A percentile compares a stretch with the other conserved stretches of the same genome.
These are phyloP conservation scores for Strigomonas culicis DNA, from an alignment of 208 protist species.

Conservation along the genomic window DNA sequence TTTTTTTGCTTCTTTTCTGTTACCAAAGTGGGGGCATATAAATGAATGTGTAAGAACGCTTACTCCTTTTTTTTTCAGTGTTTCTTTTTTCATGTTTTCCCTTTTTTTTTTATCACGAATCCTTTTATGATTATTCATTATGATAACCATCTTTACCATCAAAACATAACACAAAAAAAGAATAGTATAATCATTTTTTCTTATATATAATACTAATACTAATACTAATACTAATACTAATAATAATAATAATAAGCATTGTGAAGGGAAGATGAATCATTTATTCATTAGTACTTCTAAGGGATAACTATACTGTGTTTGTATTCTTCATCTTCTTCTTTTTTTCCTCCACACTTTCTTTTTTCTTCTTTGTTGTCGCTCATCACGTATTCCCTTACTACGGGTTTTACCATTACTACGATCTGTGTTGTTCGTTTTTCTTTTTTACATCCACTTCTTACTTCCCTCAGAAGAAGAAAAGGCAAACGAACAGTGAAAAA, in stretches of 20 bases:
- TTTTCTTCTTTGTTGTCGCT: constrained; percentile 3
- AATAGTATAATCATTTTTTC: background rate
- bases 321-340: background rate
- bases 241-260: background rate
- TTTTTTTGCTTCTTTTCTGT: background rate
- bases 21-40: background rate
- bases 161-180: background rate
- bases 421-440: background rate
- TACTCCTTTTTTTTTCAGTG: background rate
- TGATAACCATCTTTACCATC: background rate
- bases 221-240: background rate
- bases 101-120: background rate
- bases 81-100: constrained; percentile 2
- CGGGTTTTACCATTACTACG: background rate
- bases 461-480: background rate
- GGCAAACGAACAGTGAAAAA: background rate
- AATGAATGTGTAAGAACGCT: background rate
- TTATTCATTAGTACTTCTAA: no score
- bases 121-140: constrained; percentile 5
- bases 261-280: no score
- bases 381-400: background rate
- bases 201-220: background rate
- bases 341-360: constrained; percentile 6
- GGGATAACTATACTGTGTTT: background rate
- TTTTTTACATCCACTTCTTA: background rate